Evolutionary conservation across 768 basidiomycete species (phyloP), one percentile per base, ranked within the genome.

Genomic region (Chiua virens): DNA sequence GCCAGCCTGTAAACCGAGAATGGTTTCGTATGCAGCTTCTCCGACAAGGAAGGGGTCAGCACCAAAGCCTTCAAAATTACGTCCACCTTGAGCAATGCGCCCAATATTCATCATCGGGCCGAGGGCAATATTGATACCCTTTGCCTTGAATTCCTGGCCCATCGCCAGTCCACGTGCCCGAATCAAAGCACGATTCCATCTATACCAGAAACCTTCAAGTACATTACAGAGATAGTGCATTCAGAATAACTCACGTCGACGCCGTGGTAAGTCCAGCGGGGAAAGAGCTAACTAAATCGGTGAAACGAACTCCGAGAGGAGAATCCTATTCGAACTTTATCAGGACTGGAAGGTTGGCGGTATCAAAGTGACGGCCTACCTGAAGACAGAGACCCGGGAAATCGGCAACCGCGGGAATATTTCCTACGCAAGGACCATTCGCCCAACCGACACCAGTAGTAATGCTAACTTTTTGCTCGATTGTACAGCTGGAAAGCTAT

Each of bases 61-160:
- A 27, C 93, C 92, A 51, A 93, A 94, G 17, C 91, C 92, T 75
- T 96, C 94, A 90, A 92, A 96, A 68, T 94, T 92, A 25, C 94
- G 76, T 17, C 94, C 94, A 8, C 87, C 91, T 56, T 81, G 75
- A 3, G 88, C 84, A 18, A 86, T 70, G 17, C 89, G 81, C 1
- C 86, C 89, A 74, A 95, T 80, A 64, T 94, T 93, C 83, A 91
- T 93, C 86, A 89, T 89, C 0, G 90, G 80, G 22, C 79, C 81
- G 6, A 95, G 77, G 11, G 84, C 86, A 43, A 95, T 72, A 59
- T 97, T 81, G 41, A 90, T 84, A 22, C 95, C 95, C 64, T 95
- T 93, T 23, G 81, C 84, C 49, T 77, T 77, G 71, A 90, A 87
- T 66, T 98, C 95, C 48, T 76, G 62, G 18, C 92, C 94, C 82